Evolutionary conservation across 306 rosid species (phyloP).

Genomic region (Sphenostylis stenocarpa): DNA sequence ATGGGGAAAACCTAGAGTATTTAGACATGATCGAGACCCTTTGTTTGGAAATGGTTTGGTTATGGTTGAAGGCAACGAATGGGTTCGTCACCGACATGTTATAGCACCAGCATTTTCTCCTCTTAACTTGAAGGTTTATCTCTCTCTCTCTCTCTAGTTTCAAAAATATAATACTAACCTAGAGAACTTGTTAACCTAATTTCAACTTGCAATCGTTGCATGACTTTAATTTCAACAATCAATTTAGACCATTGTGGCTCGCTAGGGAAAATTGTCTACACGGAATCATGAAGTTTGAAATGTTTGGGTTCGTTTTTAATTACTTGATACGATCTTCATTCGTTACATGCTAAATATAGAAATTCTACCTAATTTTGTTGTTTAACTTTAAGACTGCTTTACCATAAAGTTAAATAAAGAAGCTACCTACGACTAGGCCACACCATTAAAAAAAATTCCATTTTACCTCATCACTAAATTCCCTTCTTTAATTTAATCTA

Average conservation of each 20-base stretch:
- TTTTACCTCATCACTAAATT: background rate
- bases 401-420: background rate
- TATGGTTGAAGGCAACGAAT: constrained; percentile 72
- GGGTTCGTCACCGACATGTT: constrained; percentile 72
- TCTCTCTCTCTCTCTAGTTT: constrained; percentile 5
- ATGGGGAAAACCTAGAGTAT: constrained; percentile 85
- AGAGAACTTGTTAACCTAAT: background rate
- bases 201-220: constrained; percentile 15
- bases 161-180: background rate
- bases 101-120: constrained; percentile 73
- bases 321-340: background rate
- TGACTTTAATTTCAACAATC: background rate
- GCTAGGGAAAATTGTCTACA: background rate
- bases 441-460: constrained; percentile 8
- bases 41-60: constrained; percentile 82
- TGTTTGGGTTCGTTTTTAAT: background rate
- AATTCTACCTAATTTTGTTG: background rate
- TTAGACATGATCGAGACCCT: constrained; percentile 62
- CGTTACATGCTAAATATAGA: constrained; percentile 14
- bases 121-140: constrained; percentile 58
- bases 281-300: constrained; percentile 24
- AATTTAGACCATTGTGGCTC: constrained; percentile 12
- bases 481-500: background rate
- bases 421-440: background rate
- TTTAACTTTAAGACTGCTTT: background rate